Conservation (phyloP, 352 stramenopile genomes). For the Globisporangium polare region DNA sequence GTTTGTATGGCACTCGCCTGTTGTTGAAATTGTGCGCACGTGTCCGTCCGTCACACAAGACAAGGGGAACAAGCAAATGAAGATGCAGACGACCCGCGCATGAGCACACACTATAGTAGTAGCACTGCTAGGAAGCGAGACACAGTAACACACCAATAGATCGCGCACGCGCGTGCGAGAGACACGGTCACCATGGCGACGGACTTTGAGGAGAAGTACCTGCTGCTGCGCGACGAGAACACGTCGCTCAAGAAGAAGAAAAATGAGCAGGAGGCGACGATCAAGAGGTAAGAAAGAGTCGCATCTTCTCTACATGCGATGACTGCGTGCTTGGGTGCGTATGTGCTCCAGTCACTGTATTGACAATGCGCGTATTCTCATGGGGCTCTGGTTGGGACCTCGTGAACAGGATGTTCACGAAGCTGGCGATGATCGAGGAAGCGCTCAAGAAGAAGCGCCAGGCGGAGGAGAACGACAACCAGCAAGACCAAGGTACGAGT, state of each 20-base stretch:
- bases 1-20: neutral
- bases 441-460: constrained; percentile 73
- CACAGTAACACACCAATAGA: neutral
- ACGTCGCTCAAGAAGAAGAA: constrained; percentile 87
- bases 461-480: constrained; percentile 47
- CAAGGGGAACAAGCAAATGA: neutral
- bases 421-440: constrained; percentile 87
- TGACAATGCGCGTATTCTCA: neutral
- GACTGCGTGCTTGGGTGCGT: neutral
- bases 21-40: neutral
- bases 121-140: neutral
- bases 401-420: constrained; percentile 77
- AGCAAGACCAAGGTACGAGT: constrained; percentile 42
- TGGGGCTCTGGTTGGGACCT: neutral
- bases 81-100: neutral
- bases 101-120: neutral
- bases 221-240: constrained; percentile 83
- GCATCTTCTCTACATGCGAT: neutral
- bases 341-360: neutral
- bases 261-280: constrained; percentile 89
- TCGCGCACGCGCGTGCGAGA: neutral
- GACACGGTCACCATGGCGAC: constrained; percentile 28
- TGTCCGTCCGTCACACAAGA: neutral
- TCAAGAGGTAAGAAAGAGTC: constrained; percentile 57
- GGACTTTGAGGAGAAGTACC: constrained; percentile 84